These are phyloP conservation scores for Boletus subparvulus DNA, from an alignment of 768 basidiomycete genomes.

Conservation along the genomic window DNA sequence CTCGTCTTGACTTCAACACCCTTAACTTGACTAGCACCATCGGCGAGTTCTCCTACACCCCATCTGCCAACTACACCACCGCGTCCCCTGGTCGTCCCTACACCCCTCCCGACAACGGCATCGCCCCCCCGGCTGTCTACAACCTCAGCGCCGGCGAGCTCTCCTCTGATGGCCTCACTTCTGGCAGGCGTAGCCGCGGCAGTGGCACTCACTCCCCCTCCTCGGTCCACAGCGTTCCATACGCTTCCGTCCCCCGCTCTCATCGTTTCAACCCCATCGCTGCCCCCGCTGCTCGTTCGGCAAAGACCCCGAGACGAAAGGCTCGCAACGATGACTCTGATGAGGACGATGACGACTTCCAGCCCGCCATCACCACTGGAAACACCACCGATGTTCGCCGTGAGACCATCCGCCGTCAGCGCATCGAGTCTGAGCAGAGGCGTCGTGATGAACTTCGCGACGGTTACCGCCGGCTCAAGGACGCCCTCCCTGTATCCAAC, in stretches of 20 bases:
- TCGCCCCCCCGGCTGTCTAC: constrained; percentile 74
- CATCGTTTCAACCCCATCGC: constrained; percentile 77
- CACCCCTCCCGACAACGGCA: constrained; percentile 65
- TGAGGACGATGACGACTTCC: constrained; percentile 75
- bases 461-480: constrained; percentile 88
- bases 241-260: constrained; percentile 67
- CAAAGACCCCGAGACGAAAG: constrained; percentile 49
- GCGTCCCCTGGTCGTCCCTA: constrained; percentile 58
- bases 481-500: constrained; percentile 84
- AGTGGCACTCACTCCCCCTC: constrained; percentile 58
- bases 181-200: constrained; percentile 68
- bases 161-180: constrained; percentile 68
- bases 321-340: constrained; percentile 65
- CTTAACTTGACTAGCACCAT: constrained; percentile 57
- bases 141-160: constrained; percentile 68
- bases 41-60: constrained; percentile 58
- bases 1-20: constrained; percentile 62
- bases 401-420: constrained; percentile 87
- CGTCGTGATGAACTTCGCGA: constrained; percentile 91
- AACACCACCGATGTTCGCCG: constrained; percentile 68
- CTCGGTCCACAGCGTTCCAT: constrained; percentile 47
- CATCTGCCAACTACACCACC: constrained; percentile 54
- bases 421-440: constrained; percentile 92
- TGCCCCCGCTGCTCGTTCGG: constrained; percentile 49
- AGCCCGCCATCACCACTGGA: constrained; percentile 45